Conservation (phyloP, 139 green algal species). For the Auxenochlorella pyrenoidosa region DNA sequence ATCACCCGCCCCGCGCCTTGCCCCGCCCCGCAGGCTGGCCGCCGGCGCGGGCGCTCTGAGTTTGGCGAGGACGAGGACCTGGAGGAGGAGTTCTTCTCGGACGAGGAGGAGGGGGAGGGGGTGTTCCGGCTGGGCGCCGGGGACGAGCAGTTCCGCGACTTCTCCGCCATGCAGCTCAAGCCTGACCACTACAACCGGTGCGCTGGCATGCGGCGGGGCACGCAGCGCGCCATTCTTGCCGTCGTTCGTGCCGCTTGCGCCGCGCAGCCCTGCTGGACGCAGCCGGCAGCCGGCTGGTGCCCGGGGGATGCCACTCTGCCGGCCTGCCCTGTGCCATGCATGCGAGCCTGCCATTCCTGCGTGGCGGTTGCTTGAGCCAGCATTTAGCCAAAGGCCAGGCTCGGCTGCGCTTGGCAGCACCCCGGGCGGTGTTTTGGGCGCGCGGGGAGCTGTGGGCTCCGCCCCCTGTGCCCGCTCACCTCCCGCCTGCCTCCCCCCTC, state of each 20-base stretch:
- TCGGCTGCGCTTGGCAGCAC: too few species aligned
- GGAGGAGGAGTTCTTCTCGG: conserved; percentile 50
- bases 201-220: neutral
- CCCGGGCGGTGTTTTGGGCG: too few species aligned
- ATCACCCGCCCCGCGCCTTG: neutral
- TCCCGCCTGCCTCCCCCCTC: too few species aligned
- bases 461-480: neutral
- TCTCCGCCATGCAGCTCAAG: conserved; percentile 81
- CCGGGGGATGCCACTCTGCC: too few species aligned
- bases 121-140: conserved; percentile 46
- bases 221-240: too few species aligned
- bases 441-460: neutral
- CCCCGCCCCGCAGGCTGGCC: neutral
- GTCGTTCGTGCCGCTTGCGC: too few species aligned
- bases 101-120: conserved; percentile 42
- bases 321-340: too few species aligned
- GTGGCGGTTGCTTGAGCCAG: too few species aligned
- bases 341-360: too few species aligned
- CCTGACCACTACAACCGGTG: conserved; percentile 82
- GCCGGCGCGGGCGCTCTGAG: conserved; percentile 5
- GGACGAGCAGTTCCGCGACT: conserved; percentile 72
- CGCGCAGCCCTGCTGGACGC: too few species aligned
- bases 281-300: too few species aligned
- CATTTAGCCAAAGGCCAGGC: neutral
- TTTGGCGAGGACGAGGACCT: conserved; percentile 53